These are phyloP conservation scores for Nannochloris sp. DNA, from an alignment of 139 green algal species.

Conservation along the genomic window DNA sequence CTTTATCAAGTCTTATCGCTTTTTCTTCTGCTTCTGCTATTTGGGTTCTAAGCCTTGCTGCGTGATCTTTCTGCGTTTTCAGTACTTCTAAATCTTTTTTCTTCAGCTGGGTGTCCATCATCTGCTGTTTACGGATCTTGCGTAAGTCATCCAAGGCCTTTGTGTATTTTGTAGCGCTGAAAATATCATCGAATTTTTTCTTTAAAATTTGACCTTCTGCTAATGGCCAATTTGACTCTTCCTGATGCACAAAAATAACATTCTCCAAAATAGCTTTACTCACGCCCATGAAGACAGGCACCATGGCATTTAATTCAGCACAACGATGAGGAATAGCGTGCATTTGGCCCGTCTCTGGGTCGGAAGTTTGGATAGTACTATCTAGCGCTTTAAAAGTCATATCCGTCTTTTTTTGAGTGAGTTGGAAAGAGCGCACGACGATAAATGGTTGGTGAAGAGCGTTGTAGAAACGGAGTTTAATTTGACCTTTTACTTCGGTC, in stretches of 20 bases:
- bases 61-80: slow-evolving; percentile 46
- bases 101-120: slow-evolving; percentile 41
- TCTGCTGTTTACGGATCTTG: slow-evolving; percentile 81
- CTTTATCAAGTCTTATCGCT: not conserved
- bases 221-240: slow-evolving; percentile 97
- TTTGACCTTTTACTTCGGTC: slow-evolving; percentile 92
- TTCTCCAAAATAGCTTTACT: slow-evolving; percentile 90
- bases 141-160: slow-evolving; percentile 84
- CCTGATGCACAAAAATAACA: slow-evolving; percentile 99
- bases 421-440: slow-evolving; percentile 76
- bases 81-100: slow-evolving; percentile 67
- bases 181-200: slow-evolving; percentile 98
- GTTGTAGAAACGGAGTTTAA: slow-evolving; percentile 86
- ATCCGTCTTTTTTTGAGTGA: slow-evolving; percentile 55
- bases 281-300: slow-evolving; percentile 92
- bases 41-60: slow-evolving; percentile 6
- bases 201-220: slow-evolving; percentile 83
- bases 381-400: slow-evolving; percentile 84
- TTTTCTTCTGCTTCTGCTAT: not conserved
- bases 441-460: slow-evolving; percentile 58
- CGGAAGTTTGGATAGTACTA: slow-evolving; percentile 56
- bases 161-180: slow-evolving; percentile 91
- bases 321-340: slow-evolving; percentile 63
- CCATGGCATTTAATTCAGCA: slow-evolving; percentile 83
- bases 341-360: slow-evolving; percentile 62